Conservation (phyloP, 768 basidiomycete genomes). For the Mycena albidolilacea region DNA sequence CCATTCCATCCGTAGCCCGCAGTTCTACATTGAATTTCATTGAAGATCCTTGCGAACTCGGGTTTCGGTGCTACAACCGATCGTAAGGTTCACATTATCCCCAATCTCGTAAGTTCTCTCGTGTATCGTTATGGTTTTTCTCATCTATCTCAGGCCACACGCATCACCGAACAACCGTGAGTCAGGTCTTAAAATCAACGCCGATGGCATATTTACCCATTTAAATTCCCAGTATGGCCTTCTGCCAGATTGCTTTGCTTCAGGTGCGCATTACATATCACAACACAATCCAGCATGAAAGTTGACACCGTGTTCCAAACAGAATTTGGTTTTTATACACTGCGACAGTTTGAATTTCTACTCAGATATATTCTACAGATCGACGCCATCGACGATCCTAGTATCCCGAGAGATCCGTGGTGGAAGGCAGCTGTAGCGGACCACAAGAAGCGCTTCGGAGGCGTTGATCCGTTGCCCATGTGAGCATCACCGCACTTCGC, state of each 20-base stretch:
- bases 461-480: slow-evolving; percentile 42
- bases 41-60: slow-evolving; percentile 22
- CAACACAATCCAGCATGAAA: neutral
- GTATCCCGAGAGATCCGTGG: slow-evolving; percentile 13
- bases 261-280: slow-evolving; percentile 14
- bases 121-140: neutral
- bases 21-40: neutral
- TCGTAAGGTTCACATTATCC: slow-evolving; percentile 5
- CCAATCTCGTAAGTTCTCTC: slow-evolving; percentile 14
- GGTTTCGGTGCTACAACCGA: slow-evolving; percentile 4
- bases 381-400: slow-evolving; percentile 11
- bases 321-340: slow-evolving; percentile 9
- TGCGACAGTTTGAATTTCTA: neutral
- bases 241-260: slow-evolving; percentile 34
- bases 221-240: slow-evolving; percentile 34
- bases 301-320: slow-evolving; percentile 10
- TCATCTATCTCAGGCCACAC: slow-evolving; percentile 8
- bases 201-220: slow-evolving; percentile 1
- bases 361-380: slow-evolving; percentile 18
- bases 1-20: neutral
- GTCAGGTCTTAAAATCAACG: neutral
- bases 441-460: slow-evolving; percentile 34
- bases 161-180: slow-evolving; percentile 25
- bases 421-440: slow-evolving; percentile 41
- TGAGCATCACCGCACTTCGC: slow-evolving; percentile 1